Evolutionary conservation across 305 asterid species (phyloP).

Genomic region (Fraxinus latifolia): DNA sequence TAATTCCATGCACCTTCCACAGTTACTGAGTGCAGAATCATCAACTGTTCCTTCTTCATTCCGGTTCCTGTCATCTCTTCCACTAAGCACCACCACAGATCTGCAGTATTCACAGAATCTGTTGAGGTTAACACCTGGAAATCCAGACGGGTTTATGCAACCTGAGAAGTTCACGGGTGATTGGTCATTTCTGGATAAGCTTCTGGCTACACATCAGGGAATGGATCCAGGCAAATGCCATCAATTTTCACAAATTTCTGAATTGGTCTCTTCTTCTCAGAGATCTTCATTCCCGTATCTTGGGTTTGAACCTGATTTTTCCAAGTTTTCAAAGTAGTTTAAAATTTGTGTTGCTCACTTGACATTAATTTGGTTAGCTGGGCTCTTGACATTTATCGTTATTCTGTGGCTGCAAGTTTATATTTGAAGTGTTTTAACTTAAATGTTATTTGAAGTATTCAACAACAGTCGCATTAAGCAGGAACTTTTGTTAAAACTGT

Average conservation of each 20-base stretch:
- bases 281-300: slow-evolving; percentile 39
- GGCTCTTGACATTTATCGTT: background rate
- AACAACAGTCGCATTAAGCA: background rate
- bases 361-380: background rate
- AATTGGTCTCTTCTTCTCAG: slow-evolving; percentile 33
- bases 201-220: slow-evolving; percentile 54
- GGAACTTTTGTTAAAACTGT: background rate
- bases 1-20: slow-evolving; percentile 55
- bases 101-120: slow-evolving; percentile 37
- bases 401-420: background rate
- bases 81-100: slow-evolving; percentile 27
- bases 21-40: slow-evolving; percentile 50
- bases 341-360: background rate
- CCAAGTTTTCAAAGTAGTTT: slow-evolving; percentile 43
- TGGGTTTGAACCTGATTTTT: slow-evolving; percentile 38
- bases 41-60: slow-evolving; percentile 26
- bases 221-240: slow-evolving; percentile 39
- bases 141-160: slow-evolving; percentile 20
- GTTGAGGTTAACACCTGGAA: slow-evolving; percentile 36
- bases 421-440: background rate
- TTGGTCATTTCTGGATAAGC: slow-evolving; percentile 79
- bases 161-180: slow-evolving; percentile 51
- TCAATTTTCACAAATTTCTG: slow-evolving; percentile 38
- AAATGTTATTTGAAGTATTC: no score
- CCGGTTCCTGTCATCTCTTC: slow-evolving; percentile 23